These are phyloP conservation scores for Nannochloropsis gaditana DNA, from an alignment of 108 stramenopile genomes.

Conservation along the genomic window DNA sequence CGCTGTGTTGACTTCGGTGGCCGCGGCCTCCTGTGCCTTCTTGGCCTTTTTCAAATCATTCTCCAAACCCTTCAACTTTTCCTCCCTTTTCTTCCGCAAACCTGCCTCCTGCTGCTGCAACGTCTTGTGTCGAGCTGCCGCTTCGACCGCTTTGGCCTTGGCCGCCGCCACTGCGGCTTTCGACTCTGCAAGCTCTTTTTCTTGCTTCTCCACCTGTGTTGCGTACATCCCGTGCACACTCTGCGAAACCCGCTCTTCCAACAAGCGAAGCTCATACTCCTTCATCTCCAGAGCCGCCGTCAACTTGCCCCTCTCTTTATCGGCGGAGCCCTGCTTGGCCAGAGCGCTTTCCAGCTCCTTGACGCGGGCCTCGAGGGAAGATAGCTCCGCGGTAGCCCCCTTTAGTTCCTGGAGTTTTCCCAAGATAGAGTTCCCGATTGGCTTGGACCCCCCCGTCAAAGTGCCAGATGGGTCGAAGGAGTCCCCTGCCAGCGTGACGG, in stretches of 20 bases:
- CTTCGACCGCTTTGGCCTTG: constrained; percentile 30
- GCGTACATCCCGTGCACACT: constrained; percentile 23
- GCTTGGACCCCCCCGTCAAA: constrained; percentile 61
- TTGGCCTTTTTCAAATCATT: constrained; percentile 29
- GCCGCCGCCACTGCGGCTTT: constrained; percentile 55
- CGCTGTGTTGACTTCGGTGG: constrained; percentile 28
- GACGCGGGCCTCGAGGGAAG: not conserved
- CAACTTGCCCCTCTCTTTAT: constrained; percentile 32
- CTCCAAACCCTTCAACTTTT: constrained; percentile 32
- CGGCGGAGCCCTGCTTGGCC: constrained; percentile 18
- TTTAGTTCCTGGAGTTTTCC: constrained; percentile 36
- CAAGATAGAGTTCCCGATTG: constrained; percentile 41
- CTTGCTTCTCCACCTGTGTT: constrained; percentile 48
- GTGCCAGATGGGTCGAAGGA: constrained; percentile 94
- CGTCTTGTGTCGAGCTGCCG: constrained; percentile 26
- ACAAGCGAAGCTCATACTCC: constrained; percentile 26
- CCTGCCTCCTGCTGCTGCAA: constrained; percentile 36
- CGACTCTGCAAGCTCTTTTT: constrained; percentile 55
- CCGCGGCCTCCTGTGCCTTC: constrained; percentile 25
- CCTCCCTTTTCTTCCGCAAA: constrained; percentile 37
- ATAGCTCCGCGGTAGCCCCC: not conserved
- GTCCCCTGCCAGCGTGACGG: constrained; percentile 93
- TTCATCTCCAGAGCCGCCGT: constrained; percentile 31
- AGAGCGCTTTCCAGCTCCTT: constrained; percentile 9
- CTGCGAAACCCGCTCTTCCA: constrained; percentile 25